Percentiles rank a stretch among this genome's conserved stretches.
phyloP scores from a whole-genome alignment of 2,329 filamentous ascomycete species.

The Emmonsia crescens region DNA sequence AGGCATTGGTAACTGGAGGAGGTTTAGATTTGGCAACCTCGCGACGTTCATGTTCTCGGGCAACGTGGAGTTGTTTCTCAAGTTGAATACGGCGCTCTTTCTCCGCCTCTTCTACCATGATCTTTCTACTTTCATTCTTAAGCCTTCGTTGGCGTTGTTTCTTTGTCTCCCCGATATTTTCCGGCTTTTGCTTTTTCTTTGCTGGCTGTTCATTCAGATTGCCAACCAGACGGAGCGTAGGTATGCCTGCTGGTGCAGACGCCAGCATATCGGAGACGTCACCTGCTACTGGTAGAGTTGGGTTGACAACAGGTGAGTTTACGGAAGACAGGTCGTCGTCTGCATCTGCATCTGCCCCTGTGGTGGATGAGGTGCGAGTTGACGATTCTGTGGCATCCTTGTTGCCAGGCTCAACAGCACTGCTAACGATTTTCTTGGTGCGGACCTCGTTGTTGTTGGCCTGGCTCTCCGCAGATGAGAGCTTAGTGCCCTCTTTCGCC shows the following conservation, averaged over 20 bases:
- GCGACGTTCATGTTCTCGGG: conserved; percentile 74
- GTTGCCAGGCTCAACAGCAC: not conserved
- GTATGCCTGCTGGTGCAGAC: conserved; percentile 50
- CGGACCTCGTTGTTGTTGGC: conserved; percentile 60
- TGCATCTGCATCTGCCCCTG: conserved; percentile 63
- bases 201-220: conserved; percentile 42
- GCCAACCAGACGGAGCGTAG: conserved; percentile 68
- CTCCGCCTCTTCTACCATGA: conserved; percentile 64
- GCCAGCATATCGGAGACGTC: conserved; percentile 92
- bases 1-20: conserved; percentile 38
- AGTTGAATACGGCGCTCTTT: conserved; percentile 62
- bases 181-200: conserved; percentile 51
- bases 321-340: conserved; percentile 69
- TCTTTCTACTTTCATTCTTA: conserved; percentile 74
- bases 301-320: conserved; percentile 50
- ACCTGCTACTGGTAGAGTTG: conserved; percentile 37
- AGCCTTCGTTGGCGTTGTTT: conserved; percentile 88
- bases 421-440: conserved; percentile 7
- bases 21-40: conserved; percentile 45
- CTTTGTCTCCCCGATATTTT: conserved; percentile 69
- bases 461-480: conserved; percentile 33
- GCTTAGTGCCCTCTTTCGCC: conserved; percentile 57
- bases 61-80: conserved; percentile 73
- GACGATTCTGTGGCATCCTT: conserved; percentile 28
- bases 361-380: conserved; percentile 57